Conservation (phyloP, 2,329 filamentous ascomycete species). For the Colletotrichum sp. region DNA sequence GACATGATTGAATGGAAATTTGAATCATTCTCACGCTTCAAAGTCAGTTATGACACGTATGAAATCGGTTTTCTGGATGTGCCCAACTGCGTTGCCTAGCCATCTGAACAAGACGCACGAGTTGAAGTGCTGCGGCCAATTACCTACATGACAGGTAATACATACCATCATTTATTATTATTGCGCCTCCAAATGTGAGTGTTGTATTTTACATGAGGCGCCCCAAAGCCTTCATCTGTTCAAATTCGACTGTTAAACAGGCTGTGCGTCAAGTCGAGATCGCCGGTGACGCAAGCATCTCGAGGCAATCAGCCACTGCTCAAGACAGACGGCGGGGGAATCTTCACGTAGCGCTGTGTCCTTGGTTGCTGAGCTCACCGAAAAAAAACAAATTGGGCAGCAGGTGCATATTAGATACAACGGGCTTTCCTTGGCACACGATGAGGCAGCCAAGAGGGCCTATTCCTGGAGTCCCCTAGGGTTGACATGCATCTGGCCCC, state of each 20-base stretch:
- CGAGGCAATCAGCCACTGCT: accelerated
- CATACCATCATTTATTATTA: neutral
- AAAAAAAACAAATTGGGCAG: neutral
- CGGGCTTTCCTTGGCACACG: neutral
- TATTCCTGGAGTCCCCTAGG: neutral
- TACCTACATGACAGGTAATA: neutral
- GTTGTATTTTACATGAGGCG: accelerated
- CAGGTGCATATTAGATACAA: neutral
- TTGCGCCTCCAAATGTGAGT: accelerated
- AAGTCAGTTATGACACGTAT: neutral
- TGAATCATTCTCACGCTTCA: neutral
- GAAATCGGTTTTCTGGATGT: neutral
- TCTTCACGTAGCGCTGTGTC: neutral
- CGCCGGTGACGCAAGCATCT: neutral
- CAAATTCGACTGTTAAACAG: neutral
- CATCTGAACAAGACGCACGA: neutral
- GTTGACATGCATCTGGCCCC: neutral
- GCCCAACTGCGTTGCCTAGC: neutral
- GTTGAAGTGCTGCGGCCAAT: neutral
- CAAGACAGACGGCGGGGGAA: neutral
- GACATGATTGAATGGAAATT: neutral
- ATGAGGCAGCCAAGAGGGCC: neutral
- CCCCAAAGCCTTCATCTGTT: neutral
- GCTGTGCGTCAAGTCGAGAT: neutral
- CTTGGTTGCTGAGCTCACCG: accelerated